Evolutionary conservation across 1,284 basidiomycete species (phyloP), one percentile per base, ranked within the genome.

Genomic region (Schizophyllum commune): DNA sequence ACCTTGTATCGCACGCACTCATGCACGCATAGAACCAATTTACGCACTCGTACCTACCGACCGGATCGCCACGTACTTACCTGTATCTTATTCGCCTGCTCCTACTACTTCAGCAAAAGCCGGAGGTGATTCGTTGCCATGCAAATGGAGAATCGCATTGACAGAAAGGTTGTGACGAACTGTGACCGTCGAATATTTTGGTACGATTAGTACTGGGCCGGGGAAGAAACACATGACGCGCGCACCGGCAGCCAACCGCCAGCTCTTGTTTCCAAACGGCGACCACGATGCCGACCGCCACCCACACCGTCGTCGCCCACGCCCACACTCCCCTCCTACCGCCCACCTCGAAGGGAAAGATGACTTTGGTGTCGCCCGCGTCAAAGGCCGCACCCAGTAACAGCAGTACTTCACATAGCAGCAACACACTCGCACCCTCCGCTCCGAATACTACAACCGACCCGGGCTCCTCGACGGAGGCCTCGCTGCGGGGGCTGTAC

Each of bases 401-500:
- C 39, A 47, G 17, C 39, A 47, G 39, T 17, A 47, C 13, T 17
- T 11, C 39, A 11, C 39, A 47, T 8, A 9, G 39, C 39, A 47
- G 39, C 17, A 11, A 27, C 27, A 3, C 27, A 70, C 61, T 65
- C n/a, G 47, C 60, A 33, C 58, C 63, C 56, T 65, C 67, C 27
- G 61, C 64, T 21, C 55, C 60, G 19, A 53, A 63, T 32, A 64
- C 63, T 20, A 60, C 71, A 22, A 60, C 64, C 60, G 55, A 63
- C 22, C 67, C 64, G 55, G 64, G 73, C 47, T 66, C 74, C n/a
- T 73, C 77, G 13, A 74, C 75, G 3, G 72, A 74, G 13, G 75
- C 78, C 8, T 83, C 83, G 17, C 74, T 92, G 33, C 81, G 85
- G 53, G 82, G 86, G 9, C 77, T 91, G 58, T 91, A 92, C 73